These are phyloP conservation scores for Phlebiopsis gigantea DNA, from an alignment of 768 basidiomycete species.

Conservation along the genomic window DNA sequence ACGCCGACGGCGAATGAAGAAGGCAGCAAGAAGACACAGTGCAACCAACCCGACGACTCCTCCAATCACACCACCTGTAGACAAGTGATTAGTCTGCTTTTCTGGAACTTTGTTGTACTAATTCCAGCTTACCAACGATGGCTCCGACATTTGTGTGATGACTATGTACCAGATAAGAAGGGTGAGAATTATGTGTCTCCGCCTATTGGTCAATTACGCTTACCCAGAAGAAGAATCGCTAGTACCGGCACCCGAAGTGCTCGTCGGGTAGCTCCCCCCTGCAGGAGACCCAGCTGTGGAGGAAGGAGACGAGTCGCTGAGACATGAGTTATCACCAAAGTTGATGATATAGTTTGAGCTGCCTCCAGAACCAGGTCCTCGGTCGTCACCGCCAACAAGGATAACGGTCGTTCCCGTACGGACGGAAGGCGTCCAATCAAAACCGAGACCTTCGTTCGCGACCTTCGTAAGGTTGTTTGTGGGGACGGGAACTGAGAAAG, in stretches of 20 bases:
- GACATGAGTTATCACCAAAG: slow-evolving; percentile 50
- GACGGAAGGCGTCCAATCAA: slow-evolving; percentile 61
- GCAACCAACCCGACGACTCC: slow-evolving; percentile 48
- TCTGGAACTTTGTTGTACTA: no score
- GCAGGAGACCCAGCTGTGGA: slow-evolving; percentile 76
- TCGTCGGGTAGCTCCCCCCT: slow-evolving; percentile 66
- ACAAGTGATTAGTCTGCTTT: not conserved
- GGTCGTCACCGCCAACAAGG: slow-evolving; percentile 59
- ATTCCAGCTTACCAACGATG: slow-evolving; percentile 40
- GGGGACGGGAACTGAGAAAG: slow-evolving; percentile 57
- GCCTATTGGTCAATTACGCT: slow-evolving; percentile 4
- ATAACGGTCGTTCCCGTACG: slow-evolving; percentile 62
- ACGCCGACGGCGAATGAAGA: slow-evolving; percentile 42
- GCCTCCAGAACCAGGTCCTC: slow-evolving; percentile 66
- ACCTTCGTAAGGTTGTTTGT: slow-evolving; percentile 33
- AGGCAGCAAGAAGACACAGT: slow-evolving; percentile 39
- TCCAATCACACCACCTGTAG: slow-evolving; percentile 47
- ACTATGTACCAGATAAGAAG: not conserved
- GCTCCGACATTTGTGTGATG: slow-evolving; percentile 36
- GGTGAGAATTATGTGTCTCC: not conserved
- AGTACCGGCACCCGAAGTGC: slow-evolving; percentile 32
- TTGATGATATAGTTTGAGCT: slow-evolving; percentile 54
- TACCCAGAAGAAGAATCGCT: slow-evolving; percentile 19
- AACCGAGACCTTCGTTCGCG: slow-evolving; percentile 50
- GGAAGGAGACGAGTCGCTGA: slow-evolving; percentile 58